These are phyloP conservation scores for Epichloe uncinata DNA, from an alignment of 2,329 filamentous ascomycete species.

Conservation along the genomic window DNA sequence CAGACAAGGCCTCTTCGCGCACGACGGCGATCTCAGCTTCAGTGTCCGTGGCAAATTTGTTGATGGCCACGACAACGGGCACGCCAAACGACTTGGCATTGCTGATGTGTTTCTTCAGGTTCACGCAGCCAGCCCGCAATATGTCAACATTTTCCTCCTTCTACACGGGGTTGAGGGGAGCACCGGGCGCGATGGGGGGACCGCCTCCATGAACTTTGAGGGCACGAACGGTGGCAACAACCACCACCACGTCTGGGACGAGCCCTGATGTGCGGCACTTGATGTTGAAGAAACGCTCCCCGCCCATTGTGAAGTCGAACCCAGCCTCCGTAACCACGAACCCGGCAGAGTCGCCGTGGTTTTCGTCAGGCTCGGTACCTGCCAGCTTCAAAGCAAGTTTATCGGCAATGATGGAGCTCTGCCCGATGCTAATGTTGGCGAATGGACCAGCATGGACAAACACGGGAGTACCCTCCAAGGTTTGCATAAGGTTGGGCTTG, in stretches of 20 bases:
- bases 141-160: conserved; percentile 87
- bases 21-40: conserved; percentile 83
- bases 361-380: conserved; percentile 84
- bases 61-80: conserved; percentile 92
- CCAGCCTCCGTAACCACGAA: conserved; percentile 95
- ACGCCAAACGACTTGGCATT: conserved; percentile 85
- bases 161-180: conserved; percentile 76
- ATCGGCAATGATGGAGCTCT: conserved; percentile 88
- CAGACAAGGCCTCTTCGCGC: conserved; percentile 78
- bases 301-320: conserved; percentile 99
- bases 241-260: conserved; percentile 81
- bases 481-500: conserved; percentile 99
- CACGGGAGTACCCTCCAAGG: conserved; percentile 88
- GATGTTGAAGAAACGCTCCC: conserved; percentile 99
- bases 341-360: conserved; percentile 67
- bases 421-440: conserved; percentile 95
- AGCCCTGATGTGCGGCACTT: conserved; percentile 94
- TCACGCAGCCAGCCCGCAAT: conserved; percentile 79
- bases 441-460: conserved; percentile 97
- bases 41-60: conserved; percentile 90
- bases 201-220: conserved; percentile 95
- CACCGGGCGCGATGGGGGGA: conserved; percentile 83
- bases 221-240: conserved; percentile 89
- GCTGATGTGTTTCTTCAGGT: conserved; percentile 86
- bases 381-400: conserved; percentile 92